Evolutionary conservation across 768 basidiomycete species (phyloP).

Genomic region (Tylopilus vinaceipallidus): DNA sequence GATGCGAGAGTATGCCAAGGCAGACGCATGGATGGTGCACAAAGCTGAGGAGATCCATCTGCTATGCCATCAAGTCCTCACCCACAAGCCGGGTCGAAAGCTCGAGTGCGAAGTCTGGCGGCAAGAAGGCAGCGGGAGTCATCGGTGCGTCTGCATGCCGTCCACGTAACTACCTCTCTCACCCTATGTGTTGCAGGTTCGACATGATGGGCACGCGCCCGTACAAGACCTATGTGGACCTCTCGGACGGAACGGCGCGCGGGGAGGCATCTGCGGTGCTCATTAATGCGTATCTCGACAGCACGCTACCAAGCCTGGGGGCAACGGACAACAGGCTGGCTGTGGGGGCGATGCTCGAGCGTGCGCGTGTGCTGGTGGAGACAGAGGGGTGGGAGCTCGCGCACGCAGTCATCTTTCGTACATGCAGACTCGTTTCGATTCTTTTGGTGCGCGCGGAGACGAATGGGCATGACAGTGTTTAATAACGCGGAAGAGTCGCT

Average conservation of each 20-base stretch:
- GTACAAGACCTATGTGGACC: slow-evolving; percentile 82
- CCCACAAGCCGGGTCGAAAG: slow-evolving; percentile 43
- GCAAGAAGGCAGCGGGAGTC: slow-evolving; percentile 84
- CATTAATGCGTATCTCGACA: slow-evolving; percentile 88
- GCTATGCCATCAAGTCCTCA: slow-evolving; percentile 58
- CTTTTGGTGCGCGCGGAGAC: neutral
- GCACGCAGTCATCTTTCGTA: slow-evolving; percentile 80
- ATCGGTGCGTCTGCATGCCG: slow-evolving; percentile 68
- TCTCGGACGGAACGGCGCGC: slow-evolving; percentile 68
- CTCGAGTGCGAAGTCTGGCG: slow-evolving; percentile 92
- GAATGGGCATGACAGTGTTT: slow-evolving; percentile 59
- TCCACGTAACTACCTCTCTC: too few relatives aligned
- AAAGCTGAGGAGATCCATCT: slow-evolving; percentile 60
- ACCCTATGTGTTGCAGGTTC: slow-evolving; percentile 52
- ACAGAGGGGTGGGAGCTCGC: slow-evolving; percentile 70
- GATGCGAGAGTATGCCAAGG: slow-evolving; percentile 81
- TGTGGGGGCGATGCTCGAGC: slow-evolving; percentile 90
- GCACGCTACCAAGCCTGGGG: slow-evolving; percentile 84
- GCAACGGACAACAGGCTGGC: slow-evolving; percentile 87
- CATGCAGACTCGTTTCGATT: slow-evolving; percentile 30
- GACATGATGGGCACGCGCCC: slow-evolving; percentile 87
- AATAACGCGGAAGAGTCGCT: slow-evolving; percentile 94
- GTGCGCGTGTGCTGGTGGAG: slow-evolving; percentile 68
- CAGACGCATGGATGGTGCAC: slow-evolving; percentile 78
- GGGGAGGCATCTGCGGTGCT: slow-evolving; percentile 83